Base-by-base conservation (phyloP, 768 basidiomycete species). In the Leccinellum albellum region DNA sequence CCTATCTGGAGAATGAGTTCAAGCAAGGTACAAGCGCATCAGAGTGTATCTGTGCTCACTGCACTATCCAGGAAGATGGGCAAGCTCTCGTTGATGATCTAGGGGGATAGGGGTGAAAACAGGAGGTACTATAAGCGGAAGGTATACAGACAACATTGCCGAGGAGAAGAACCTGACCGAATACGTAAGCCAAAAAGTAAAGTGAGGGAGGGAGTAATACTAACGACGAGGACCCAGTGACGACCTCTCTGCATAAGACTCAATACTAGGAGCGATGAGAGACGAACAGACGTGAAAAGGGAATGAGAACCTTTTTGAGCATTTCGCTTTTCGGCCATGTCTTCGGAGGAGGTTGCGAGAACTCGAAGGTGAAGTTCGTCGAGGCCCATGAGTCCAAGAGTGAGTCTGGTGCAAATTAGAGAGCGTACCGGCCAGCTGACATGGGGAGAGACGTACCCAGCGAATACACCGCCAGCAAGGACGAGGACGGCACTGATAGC, bases 201-300 rank as follows among this genome's bases (percentile, higher is more conserved):
- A 3, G n/a, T 1, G 21, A 28, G 29, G 24, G 2, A 45, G 3
- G 50, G 13, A 24, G 8, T 40, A 44, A 37, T 15, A 46, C 79
- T 52, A 66, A 93, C 94, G 51, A 97, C 95, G 9, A 98, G 82
- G 13, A 98, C 93, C 96, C 96, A 94, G 71, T 94, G 92, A 3
- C 91, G 82, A 0, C 91, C 89, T 61, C 77, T 81, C 35, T 76
- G 70, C 79, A 87, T 80, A 15, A 86, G 69, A 10, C 66, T 67
- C 32, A 86, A 72, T 20, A 86, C 85, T 86, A 54, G 54, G 37
- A 14, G 6, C 10, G 33, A 49, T 69, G 47, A 61, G 60, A 8
- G 3, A 37, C 15, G 4, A 29, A 1, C 10, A 2, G 14, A 9
- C 0, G 24, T n/a, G 15, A 45, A 17, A 31, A 28, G 6, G 4